Evolutionary conservation across 768 basidiomycete genomes (phyloP), one percentile per base, ranked within the genome.

Genomic region (Hygrocybe coccinea): DNA sequence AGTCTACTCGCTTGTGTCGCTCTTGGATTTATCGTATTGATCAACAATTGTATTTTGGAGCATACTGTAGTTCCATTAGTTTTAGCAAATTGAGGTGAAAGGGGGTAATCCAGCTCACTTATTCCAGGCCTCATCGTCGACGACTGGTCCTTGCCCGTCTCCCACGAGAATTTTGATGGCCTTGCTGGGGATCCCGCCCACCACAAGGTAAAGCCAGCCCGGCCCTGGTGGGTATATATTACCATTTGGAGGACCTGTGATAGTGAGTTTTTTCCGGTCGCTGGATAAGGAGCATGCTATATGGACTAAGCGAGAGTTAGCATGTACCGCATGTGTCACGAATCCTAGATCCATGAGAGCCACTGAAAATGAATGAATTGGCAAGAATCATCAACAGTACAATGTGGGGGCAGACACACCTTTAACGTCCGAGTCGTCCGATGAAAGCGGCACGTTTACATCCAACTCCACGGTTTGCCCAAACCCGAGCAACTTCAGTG

Each of bases 321-420:
- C 79, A 62, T 90, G 89, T 29, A 84, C 79, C 14, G 83, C 81
- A 63, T 91, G 89, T 3, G 89, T 91, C 45, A 89, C 80, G 64
- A 76, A 90, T n/a, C 87, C 89, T 14, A 90, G 73, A 67, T 92
- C 90, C 85, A 92, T 88, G 34, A 91, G 69, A 1, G 76, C 80
- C 21, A 89, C 89, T 90, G 56, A 5, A 54, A 61, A 10, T 90
- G 56, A 5, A 54, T 60, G 9, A 52, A 35, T 21, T 48, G 52
- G 48, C 52, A 21, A 36, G 10, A 55, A 35, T 24, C 22, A 15
- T 35, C 33, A 21, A 33, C 6, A 39, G 55, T 54, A 52, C 34
- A 15, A 17, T 10, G 50, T 50, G 15, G 39, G 19, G 38, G 10
- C n/a, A 52, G 29, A 56, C 60, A 17, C 62, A 77, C 89, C 81